These are phyloP conservation scores for Megacollybia marginata DNA, from an alignment of 768 basidiomycete species.

Conservation along the genomic window DNA sequence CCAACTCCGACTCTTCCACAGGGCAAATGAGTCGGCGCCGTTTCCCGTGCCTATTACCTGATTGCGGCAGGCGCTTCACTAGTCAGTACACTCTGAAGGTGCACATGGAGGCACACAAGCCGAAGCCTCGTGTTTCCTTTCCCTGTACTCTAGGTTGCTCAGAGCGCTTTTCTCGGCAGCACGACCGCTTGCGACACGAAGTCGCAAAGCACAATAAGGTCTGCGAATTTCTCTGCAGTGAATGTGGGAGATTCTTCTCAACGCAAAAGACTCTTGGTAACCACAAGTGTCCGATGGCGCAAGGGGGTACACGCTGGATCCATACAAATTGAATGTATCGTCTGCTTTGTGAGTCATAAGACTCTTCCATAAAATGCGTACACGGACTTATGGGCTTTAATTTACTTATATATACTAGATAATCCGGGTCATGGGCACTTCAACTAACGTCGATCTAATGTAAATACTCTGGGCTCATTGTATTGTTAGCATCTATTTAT, in stretches of 20 bases:
- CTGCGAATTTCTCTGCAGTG: slow-evolving; percentile 45
- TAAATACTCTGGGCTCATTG: too few species aligned
- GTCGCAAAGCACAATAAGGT: slow-evolving; percentile 51
- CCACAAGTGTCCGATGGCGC: slow-evolving; percentile 48
- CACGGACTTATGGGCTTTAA: too few species aligned
- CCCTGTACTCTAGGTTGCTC: slow-evolving; percentile 48
- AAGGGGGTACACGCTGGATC: slow-evolving; percentile 43
- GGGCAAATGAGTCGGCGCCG: slow-evolving; percentile 19
- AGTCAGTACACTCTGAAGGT: slow-evolving; percentile 48
- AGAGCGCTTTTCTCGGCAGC: slow-evolving; percentile 48
- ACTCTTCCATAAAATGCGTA: too few species aligned
- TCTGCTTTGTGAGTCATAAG: too few species aligned
- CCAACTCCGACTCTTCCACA: neutral
- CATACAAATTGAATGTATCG: too few species aligned
- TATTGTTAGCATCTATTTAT: too few species aligned
- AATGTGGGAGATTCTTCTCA: slow-evolving; percentile 49
- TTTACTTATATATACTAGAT: too few species aligned
- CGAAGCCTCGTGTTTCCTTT: slow-evolving; percentile 39
- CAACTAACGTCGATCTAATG: too few species aligned
- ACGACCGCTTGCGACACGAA: slow-evolving; percentile 51
- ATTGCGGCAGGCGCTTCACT: slow-evolving; percentile 43
- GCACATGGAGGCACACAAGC: slow-evolving; percentile 49
- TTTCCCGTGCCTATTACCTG: slow-evolving; percentile 39
- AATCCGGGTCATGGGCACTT: too few species aligned
- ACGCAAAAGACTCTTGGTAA: slow-evolving; percentile 44